A percentile compares a stretch with the other conserved stretches of the same genome.
Conservation (phyloP, 169 alveolate genomes). For the Toxoplasma gondii region DNA sequence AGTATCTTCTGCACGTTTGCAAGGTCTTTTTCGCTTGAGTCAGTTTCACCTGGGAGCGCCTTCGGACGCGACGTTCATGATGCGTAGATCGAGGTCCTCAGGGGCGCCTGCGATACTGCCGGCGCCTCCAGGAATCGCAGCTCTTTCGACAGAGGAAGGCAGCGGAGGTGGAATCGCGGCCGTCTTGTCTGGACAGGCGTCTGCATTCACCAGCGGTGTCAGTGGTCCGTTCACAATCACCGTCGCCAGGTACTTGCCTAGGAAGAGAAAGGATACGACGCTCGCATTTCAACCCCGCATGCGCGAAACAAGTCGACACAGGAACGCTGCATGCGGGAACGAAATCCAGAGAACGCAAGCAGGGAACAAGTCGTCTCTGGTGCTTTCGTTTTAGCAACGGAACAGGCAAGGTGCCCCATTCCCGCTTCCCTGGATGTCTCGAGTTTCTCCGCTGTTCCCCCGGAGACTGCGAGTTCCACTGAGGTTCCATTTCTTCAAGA, state of each 20-base stretch:
- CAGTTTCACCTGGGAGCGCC: slow-evolving; percentile 1
- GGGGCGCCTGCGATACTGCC: slow-evolving; percentile 39
- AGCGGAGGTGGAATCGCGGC: slow-evolving; percentile 28
- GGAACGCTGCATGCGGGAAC: too few species aligned
- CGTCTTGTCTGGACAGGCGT: neutral
- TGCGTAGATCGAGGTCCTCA: neutral
- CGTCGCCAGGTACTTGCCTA: slow-evolving; percentile 43
- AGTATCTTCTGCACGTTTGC: neutral
- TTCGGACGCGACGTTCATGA: neutral
- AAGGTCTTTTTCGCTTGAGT: neutral
- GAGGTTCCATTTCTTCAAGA: too few species aligned
- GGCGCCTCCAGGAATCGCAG: neutral
- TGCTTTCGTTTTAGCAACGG: too few species aligned
- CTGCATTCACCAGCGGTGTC: slow-evolving; percentile 35
- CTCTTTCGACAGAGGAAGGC: neutral
- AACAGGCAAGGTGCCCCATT: too few species aligned
- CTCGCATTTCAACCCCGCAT: neutral
- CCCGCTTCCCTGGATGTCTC: too few species aligned
- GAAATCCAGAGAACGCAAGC: too few species aligned
- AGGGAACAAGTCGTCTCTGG: too few species aligned
- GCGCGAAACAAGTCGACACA: neutral
- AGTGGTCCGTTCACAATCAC: slow-evolving; percentile 47
- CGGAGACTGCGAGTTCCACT: too few species aligned
- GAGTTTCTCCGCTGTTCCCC: too few species aligned
- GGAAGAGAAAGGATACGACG: neutral